A percentile compares a stretch with the other conserved stretches of the same genome.
Evolutionary conservation across 2,329 filamentous ascomycete species (phyloP).

Genomic region (Ilyonectria destructans): DNA sequence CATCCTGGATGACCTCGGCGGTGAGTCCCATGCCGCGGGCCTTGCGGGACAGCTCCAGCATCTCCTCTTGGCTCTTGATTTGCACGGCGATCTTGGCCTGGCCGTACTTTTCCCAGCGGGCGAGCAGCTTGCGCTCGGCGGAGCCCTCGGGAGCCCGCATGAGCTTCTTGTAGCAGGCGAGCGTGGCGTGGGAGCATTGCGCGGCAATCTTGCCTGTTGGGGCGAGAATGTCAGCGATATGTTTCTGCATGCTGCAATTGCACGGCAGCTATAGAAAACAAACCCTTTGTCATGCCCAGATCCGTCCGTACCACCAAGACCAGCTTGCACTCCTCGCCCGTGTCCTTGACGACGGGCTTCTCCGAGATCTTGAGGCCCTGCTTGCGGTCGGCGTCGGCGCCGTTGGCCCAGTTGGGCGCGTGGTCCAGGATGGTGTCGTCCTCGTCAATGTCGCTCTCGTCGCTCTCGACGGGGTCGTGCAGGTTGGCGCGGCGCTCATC

Average conservation of each 20-base stretch:
- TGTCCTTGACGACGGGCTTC: conserved; percentile 54
- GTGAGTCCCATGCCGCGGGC: conserved; percentile 89
- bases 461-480: conserved; percentile 76
- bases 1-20: conserved; percentile 92
- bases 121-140: conserved; percentile 76
- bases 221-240: conserved; percentile 5
- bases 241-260: neutral
- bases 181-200: conserved; percentile 94
- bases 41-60: conserved; percentile 81
- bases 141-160: conserved; percentile 69
- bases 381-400: conserved; percentile 70
- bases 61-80: conserved; percentile 87
- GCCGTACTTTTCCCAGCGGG: conserved; percentile 87
- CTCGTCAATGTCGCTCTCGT: conserved; percentile 78
- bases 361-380: conserved; percentile 68
- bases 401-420: conserved; percentile 78
- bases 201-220: conserved; percentile 92
- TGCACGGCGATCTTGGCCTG: conserved; percentile 97
- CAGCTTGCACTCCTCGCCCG: conserved; percentile 90
- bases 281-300: conserved; percentile 97
- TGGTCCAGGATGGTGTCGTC: conserved; percentile 74
- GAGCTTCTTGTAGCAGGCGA: conserved; percentile 95
- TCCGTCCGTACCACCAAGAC: conserved; percentile 94
- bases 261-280: conserved; percentile 38
- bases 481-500: conserved; percentile 71